Percentiles rank a stretch among this genome's conserved stretches.
Conservation (phyloP, 1,284 basidiomycete species). For the Trichosporon coremiiforme region DNA sequence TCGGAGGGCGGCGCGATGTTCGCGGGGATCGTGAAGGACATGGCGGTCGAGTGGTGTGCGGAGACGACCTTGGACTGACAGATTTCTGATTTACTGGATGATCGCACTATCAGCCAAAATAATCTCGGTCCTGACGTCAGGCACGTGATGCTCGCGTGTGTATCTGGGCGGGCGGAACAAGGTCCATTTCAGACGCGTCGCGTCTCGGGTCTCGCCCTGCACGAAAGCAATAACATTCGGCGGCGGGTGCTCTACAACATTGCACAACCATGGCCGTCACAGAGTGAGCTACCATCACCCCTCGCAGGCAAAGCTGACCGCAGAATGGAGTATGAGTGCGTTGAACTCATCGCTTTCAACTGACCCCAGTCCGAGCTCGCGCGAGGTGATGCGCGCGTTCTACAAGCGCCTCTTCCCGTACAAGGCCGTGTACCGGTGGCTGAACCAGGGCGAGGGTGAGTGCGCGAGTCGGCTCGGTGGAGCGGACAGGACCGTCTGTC, state of each 20-base stretch:
- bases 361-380: constrained; percentile 58
- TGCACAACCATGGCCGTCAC: constrained; percentile 22
- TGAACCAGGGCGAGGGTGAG: constrained; percentile 80
- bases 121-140: constrained; percentile 10
- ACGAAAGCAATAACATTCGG: constrained; percentile 12
- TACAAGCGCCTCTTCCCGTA: constrained; percentile 93
- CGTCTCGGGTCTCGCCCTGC: background rate
- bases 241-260: background rate
- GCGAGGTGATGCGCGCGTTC: constrained; percentile 78
- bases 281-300: background rate
- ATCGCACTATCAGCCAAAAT: constrained; percentile 19
- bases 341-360: background rate
- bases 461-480: too few relatives aligned
- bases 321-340: constrained; percentile 32
- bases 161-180: constrained; percentile 15
- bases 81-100: constrained; percentile 13
- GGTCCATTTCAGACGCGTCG: constrained; percentile 19
- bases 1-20: constrained; percentile 28
- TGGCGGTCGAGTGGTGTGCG: constrained; percentile 11
- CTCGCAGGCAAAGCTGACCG: background rate
- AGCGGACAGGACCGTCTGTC: too few relatives aligned
- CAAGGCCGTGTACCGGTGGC: constrained; percentile 89
- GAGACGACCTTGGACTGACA: background rate
- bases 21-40: constrained; percentile 31
- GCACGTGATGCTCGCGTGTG: constrained; percentile 6